Base-by-base conservation (phyloP, 495 filamentous ascomycete species). In the Aspergillus sparsus region DNA sequence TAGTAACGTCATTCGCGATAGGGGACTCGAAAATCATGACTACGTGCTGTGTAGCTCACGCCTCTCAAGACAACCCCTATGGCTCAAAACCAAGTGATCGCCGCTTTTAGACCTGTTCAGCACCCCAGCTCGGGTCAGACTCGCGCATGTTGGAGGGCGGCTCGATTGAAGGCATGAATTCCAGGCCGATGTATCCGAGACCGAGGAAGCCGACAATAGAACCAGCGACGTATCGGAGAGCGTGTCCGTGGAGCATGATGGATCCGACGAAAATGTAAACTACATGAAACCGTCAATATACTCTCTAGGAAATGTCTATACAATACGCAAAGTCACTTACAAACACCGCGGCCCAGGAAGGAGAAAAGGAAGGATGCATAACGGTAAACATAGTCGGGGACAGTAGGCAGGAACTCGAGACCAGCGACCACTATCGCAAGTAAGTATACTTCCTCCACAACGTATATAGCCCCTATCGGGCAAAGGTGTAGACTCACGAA, bases 321-420 rank as follows among this genome's bases (percentile, higher is more conserved):
- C 31, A 6, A 42, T 13, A 7, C n/a, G 15, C 15, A 18, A 41
- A 11, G 34, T 53, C 37, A 87, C 92, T 77, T 85, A 97, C 92
- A 98, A 72, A 92, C 78, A 72, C 94, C 94, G 66, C 94, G 92
- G 54, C 94, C 94, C 64, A 98, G 71, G 83, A 99, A 98, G 47
- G 88, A 92, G 82, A 97, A 98, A 69, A 98, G 86, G 85, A 99
- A 99, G 27, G 89, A 92, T 15, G 93, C 94, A 82, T 98, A 97
- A 71, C 89, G 86, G 59, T 91, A 88, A 39, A 96, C 81, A 71
- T 96, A 92, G 36, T 92, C 90, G 5, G 95, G 95, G 64, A 97
- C 92, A 75, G 96, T 93, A 55, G 78, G 78, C 35, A 81, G 60
- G 77, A 97, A 94, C 76, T 99, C 94, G 69, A 83, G 70, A 27